Evolutionary conservation across 2,329 filamentous ascomycete species (phyloP), one percentile per base, ranked within the genome.

Genomic region (Penicillium oxalicum): DNA sequence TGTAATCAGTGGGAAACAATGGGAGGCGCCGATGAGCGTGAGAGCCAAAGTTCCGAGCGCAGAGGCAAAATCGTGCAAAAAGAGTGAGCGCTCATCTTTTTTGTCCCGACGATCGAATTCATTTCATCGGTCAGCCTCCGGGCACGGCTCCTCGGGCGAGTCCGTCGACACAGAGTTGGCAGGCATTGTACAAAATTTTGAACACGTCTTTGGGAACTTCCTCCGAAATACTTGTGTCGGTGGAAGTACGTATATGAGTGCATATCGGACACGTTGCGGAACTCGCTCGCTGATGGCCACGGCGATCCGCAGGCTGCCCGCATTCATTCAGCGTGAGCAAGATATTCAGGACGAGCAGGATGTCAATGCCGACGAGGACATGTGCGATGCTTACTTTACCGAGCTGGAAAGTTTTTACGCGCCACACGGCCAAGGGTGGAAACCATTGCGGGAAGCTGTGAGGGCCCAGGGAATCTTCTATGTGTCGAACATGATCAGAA

Each of bases 301-400:
- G 60, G 59, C 66, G 6, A 51, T 61, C 32, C 62, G 66, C 34
- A 62, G 61, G 24, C 55, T 71, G 24, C 70, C 70, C 4, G 59
- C 64, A 26, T 72, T 70, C 51, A 69, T 73, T 40, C 56, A 63
- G 12, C 55, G 59, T 4, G 70, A 72, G 48, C 69, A 72, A 50
- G 55, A 58, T 37, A 49, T 59, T 37, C 61, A 69, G 33, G 57
- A 71, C 48, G 61, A 65, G 24, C 41, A 51, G 24, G 63, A 67
- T 3, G 59, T 62, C n/a, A 58, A 67, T 35, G 56, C 58, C 4
- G 65, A 68, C 13, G 59, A 65, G 35, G 63, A 73, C 54, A 70
- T 71, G 64, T 70, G 66, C 29, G 63, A 70, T 59, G 62, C 61
- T 43, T 70, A 72, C 48, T 70, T 71, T 50, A 71, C 69, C 5